A percentile compares a stretch with the other conserved stretches of the same genome.
Conservation (phyloP, 2,329 filamentous ascomycete genomes). For the Botrytis paeoniae region DNA sequence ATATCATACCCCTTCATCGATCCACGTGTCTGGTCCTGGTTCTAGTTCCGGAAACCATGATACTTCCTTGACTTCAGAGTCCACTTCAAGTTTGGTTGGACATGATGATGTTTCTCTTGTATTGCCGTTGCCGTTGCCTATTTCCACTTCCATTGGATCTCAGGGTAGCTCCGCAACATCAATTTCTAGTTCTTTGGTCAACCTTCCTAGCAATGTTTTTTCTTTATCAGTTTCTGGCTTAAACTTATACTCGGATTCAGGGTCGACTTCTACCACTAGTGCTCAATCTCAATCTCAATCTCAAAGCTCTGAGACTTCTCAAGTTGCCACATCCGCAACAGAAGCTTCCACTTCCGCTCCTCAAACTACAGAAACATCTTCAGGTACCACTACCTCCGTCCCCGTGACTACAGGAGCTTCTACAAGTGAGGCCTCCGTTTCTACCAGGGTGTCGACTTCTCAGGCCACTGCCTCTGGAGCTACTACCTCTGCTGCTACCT, state of each 20-base stretch:
- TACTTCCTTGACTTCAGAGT: slow-evolving; percentile 1
- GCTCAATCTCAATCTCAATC: slow-evolving; percentile 12
- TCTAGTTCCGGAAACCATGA: not conserved
- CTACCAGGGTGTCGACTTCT: slow-evolving; percentile 14
- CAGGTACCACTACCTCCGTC: not conserved
- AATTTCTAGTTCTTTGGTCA: slow-evolving; percentile 12
- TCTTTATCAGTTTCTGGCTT: slow-evolving; percentile 17
- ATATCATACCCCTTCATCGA: slow-evolving; percentile 5
- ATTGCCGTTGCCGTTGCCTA: not conserved
- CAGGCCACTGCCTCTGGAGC: slow-evolving; percentile 23
- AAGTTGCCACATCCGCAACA: not conserved
- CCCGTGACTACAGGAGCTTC: slow-evolving; percentile 9
- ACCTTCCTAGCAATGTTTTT: slow-evolving; percentile 5
- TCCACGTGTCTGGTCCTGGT: not conserved
- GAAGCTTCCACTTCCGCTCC: slow-evolving; percentile 9
- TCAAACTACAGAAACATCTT: slow-evolving; percentile 3
- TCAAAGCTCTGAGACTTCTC: slow-evolving; percentile 15
- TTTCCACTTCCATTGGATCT: slow-evolving; percentile 13
- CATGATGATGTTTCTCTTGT: not conserved
- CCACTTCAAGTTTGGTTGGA: slow-evolving; percentile 11
- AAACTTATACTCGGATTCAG: slow-evolving; percentile 23
- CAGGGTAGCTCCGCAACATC: not conserved
- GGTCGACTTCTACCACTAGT: slow-evolving; percentile 14
- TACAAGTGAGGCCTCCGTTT: slow-evolving; percentile 17
- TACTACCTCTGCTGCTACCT: slow-evolving; percentile 19